Percentiles rank a stretch among this genome's conserved stretches.
Conservation (phyloP, 257 asterid genomes). For the Plantago elongata region DNA sequence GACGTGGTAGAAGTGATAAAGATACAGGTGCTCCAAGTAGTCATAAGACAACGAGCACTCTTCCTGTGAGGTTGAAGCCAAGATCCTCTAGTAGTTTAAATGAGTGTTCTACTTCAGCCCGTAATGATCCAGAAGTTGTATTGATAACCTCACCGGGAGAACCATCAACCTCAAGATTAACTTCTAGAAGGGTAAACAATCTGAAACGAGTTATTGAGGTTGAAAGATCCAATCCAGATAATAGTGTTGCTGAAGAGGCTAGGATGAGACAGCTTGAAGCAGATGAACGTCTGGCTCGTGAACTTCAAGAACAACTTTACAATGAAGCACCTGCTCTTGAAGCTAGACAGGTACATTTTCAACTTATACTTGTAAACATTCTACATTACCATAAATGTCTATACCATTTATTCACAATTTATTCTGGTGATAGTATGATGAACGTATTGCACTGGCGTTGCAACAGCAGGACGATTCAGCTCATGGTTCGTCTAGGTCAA, state of each 20-base stretch:
- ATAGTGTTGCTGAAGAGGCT: constrained; percentile 35
- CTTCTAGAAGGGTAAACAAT: constrained; percentile 20
- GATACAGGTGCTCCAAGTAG: constrained; percentile 29
- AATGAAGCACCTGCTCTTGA: constrained; percentile 55
- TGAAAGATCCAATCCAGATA: constrained; percentile 51
- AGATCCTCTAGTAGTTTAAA: constrained; percentile 40
- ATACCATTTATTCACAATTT: constrained; percentile 8
- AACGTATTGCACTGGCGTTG: constrained; percentile 44
- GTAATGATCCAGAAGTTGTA: constrained; percentile 44
- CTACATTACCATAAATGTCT: constrained; percentile 1
- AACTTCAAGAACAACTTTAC: constrained; percentile 87
- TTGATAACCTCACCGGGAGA: constrained; percentile 41
- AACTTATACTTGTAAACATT: constrained; percentile 5
- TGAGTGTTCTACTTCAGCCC: constrained; percentile 50
- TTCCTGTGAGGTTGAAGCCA: constrained; percentile 51
- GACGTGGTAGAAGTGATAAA: constrained; percentile 32
- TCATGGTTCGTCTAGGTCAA: constrained; percentile 33
- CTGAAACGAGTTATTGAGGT: constrained; percentile 41
- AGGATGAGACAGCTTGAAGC: constrained; percentile 81
- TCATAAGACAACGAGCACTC: constrained; percentile 29
- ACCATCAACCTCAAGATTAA: constrained; percentile 29
- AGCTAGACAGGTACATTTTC: constrained; percentile 44
- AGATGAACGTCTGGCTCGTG: constrained; percentile 83
- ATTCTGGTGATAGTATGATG: constrained; percentile 48
- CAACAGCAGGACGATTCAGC: constrained; percentile 43